Evolutionary conservation across 2,329 filamentous ascomycete species (phyloP).

Genomic region (Trichoderma sp.): DNA sequence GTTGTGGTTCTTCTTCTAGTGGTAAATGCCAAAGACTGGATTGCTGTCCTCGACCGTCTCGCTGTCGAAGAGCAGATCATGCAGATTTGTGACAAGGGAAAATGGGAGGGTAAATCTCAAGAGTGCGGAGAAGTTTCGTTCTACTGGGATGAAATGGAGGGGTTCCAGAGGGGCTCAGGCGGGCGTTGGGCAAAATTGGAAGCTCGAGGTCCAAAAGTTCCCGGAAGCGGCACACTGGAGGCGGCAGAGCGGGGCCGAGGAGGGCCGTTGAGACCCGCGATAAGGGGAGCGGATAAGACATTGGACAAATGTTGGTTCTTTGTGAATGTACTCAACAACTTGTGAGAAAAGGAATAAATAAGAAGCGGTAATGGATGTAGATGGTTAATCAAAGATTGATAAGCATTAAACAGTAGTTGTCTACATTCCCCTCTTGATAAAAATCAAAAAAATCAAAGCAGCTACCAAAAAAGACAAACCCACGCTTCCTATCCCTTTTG

Average conservation of each 20-base stretch:
- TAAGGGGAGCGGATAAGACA: not conserved
- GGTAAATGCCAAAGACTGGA: slow-evolving; percentile 1
- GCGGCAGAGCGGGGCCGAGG: not conserved
- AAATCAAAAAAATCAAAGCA: not conserved
- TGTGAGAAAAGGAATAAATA: not conserved
- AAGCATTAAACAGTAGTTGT: not conserved
- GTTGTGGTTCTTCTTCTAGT: not conserved
- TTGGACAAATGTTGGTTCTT: too few relatives aligned
- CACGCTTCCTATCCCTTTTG: not conserved
- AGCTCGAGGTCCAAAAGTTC: slow-evolving; percentile 1
- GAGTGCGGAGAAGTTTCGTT: slow-evolving; percentile 3
- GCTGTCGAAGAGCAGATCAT: slow-evolving; percentile 9
- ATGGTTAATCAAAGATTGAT: not conserved
- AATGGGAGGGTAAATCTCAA: not conserved
- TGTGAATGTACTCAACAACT: not conserved
- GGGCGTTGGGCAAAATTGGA: not conserved
- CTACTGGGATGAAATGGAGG: not conserved
- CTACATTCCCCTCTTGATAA: not conserved
- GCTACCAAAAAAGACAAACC: not conserved
- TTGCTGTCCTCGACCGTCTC: slow-evolving; percentile 12
- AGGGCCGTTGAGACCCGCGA: not conserved
- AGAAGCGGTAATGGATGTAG: not conserved
- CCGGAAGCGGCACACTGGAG: not conserved
- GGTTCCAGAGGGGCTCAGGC: not conserved
- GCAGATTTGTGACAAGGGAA: not conserved